Evolutionary conservation across 805 yeast species (phyloP), one percentile per base, ranked within the genome.

Genomic region (Candida ponderosae): DNA sequence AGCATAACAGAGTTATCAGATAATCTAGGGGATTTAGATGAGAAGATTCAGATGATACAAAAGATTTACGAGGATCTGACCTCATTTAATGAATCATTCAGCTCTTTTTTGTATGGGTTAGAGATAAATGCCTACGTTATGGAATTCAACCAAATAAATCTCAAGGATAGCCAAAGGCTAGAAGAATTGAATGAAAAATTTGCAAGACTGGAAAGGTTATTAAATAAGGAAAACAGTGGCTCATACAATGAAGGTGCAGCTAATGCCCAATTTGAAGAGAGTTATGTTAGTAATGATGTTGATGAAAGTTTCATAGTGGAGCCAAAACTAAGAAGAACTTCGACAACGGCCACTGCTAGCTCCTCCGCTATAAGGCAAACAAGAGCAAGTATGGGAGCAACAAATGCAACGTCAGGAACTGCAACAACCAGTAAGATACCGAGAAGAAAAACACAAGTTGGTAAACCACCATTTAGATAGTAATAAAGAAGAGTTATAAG

Each of bases 91-190:
- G 96, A 87, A 57, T 74, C 86, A 2, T 75, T 88, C 48, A 78
- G 85, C 1, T 66, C 89, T 29, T 78, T 87, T 38, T 54, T 87
- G 36, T 85, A 83, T 50, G 95, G 96, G 2, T 59, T 87, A 35
- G 76, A 81, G 53, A 77, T 86, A 57, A 86, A 88, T 50, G 89
- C 94, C 43, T 87, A 93, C 81, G 84, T 95, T 59, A 82, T 82
- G 20, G 88, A 83, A 50, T 84, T 84, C 36, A 45, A 47, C 16
- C 53, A 51, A 33, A 34, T 53, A 14, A 33, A 34, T 20, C 23
- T 34, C 2, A 36, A 39, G 6, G 42, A 41, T 14, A 18, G 35
- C 15, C 41, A 36, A 41, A 16, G 37, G 32, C 6, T 11, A 15
- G 46, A 44, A n/a, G 54, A 47, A 6, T 33, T 50, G 6, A 28